Percentiles rank a stretch among this genome's conserved stretches.
These are phyloP conservation scores for Rickenella mellea DNA, from an alignment of 768 basidiomycete species.

Conservation along the genomic window DNA sequence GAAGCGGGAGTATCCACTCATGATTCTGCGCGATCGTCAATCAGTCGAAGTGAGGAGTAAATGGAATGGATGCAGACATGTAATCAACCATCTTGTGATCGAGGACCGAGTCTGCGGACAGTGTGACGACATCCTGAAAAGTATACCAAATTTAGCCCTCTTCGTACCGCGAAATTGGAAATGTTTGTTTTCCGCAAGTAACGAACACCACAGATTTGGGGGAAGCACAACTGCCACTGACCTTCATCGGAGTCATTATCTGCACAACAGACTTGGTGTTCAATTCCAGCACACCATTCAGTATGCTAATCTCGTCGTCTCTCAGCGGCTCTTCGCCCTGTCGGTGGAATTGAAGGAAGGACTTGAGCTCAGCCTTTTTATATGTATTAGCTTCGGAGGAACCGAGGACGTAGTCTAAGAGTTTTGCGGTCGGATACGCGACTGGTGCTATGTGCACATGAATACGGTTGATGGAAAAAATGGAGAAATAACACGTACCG, in stretches of 20 bases:
- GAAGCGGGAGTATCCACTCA: constrained; percentile 88
- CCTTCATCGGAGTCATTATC: constrained; percentile 75
- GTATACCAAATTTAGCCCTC: not conserved
- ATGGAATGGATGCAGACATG: constrained; percentile 37
- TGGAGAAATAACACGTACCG: constrained; percentile 18
- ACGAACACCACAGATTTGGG: too few relatives aligned
- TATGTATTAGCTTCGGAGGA: constrained; percentile 61
- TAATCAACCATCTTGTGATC: constrained; percentile 72
- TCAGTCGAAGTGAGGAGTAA: not conserved
- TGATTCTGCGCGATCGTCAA: constrained; percentile 29
- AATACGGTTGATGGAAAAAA: not conserved
- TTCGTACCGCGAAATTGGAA: not conserved
- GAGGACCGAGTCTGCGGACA: constrained; percentile 68
- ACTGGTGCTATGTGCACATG: constrained; percentile 45
- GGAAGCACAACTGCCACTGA: too few relatives aligned
- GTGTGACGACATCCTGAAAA: constrained; percentile 67
- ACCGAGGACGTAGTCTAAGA: constrained; percentile 79
- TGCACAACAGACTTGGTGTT: constrained; percentile 65
- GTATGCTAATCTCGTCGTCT: constrained; percentile 74
- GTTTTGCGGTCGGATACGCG: constrained; percentile 58
- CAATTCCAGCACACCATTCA: constrained; percentile 73
- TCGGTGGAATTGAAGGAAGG: constrained; percentile 69
- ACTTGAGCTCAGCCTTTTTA: constrained; percentile 74
- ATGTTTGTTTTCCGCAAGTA: not conserved
- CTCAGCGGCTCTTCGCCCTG: constrained; percentile 68